phyloP scores from a whole-genome alignment of 2,329 filamentous ascomycete species.

The Allantophomopsis lycopodina region DNA sequence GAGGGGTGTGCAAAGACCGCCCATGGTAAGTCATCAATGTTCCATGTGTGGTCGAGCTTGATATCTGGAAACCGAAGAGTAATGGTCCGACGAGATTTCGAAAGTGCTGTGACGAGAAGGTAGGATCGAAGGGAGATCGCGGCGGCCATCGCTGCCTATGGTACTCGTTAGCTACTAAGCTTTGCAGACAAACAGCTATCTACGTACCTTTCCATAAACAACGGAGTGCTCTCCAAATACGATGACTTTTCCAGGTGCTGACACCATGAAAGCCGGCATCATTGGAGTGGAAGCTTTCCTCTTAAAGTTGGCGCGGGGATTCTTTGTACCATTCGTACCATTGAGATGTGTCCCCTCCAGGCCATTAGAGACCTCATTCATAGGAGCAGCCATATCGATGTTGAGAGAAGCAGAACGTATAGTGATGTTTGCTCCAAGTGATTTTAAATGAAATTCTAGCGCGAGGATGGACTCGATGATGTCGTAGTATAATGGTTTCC shows the following conservation, averaged over 20 bases:
- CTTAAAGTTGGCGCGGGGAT: constrained; percentile 8
- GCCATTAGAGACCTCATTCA: too few relatives aligned
- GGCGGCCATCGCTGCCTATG: constrained; percentile 77
- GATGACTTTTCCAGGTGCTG: constrained; percentile 94
- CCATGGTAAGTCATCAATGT: constrained; percentile 89
- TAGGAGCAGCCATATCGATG: too few relatives aligned
- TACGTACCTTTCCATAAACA: constrained; percentile 78
- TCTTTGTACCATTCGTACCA: constrained; percentile 5
- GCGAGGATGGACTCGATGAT: too few relatives aligned
- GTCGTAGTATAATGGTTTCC: too few relatives aligned
- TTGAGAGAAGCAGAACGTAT: too few relatives aligned
- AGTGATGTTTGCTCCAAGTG: too few relatives aligned
- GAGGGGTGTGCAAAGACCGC: constrained; percentile 59
- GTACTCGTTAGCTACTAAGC: neutral
- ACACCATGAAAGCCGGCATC: constrained; percentile 94
- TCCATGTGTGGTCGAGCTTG: constrained; percentile 79
- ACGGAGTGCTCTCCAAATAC: constrained; percentile 96
- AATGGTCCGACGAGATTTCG: constrained; percentile 81
- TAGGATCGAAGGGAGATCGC: constrained; percentile 93
- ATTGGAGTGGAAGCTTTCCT: constrained; percentile 50
- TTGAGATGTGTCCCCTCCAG: constrained; percentile 6
- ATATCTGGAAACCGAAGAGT: constrained; percentile 87
- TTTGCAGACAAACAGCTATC: neutral
- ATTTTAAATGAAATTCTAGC: too few relatives aligned
- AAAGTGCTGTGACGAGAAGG: constrained; percentile 85